Evolutionary conservation across 495 filamentous ascomycete genomes (phyloP).

Genomic region (Jackrogersella multiformis): DNA sequence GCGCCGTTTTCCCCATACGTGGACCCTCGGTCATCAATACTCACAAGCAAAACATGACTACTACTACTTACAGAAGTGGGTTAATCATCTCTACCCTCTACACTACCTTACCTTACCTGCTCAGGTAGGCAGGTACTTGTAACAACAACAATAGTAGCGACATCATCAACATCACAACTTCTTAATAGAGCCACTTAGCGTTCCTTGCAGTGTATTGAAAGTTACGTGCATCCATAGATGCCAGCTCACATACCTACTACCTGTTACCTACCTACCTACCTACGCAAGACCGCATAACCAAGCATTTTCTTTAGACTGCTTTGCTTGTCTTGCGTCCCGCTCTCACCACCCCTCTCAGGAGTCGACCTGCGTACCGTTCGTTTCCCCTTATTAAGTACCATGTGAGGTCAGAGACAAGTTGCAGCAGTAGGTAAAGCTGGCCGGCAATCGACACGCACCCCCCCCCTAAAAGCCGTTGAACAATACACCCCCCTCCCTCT

Average conservation of each 20-base stretch:
- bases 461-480: slow-evolving; percentile 44
- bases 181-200: slow-evolving; percentile 24
- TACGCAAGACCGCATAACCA: slow-evolving; percentile 39
- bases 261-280: slow-evolving; percentile 8
- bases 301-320: slow-evolving; percentile 41
- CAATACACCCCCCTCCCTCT: slow-evolving; percentile 34
- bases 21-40: slow-evolving; percentile 12
- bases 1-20: slow-evolving; percentile 22
- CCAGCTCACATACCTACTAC: slow-evolving; percentile 37
- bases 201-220: slow-evolving; percentile 37
- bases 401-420: slow-evolving; percentile 40
- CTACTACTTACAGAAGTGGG: slow-evolving; percentile 2
- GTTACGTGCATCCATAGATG: slow-evolving; percentile 44
- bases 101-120: no score
- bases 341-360: slow-evolving; percentile 28
- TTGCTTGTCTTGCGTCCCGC: slow-evolving; percentile 39
- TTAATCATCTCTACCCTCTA: slow-evolving; percentile 14
- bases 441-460: slow-evolving; percentile 45
- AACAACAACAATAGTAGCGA: no score
- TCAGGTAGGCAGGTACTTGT: no score
- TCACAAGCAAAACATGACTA: slow-evolving; percentile 6
- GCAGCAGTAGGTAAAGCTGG: slow-evolving; percentile 27
- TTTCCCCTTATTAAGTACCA: slow-evolving; percentile 34
- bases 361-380: slow-evolving; percentile 27
- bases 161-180: slow-evolving; percentile 13